phyloP scores from a whole-genome alignment of 441 rosid species.

The Eutrema salsugineum region DNA sequence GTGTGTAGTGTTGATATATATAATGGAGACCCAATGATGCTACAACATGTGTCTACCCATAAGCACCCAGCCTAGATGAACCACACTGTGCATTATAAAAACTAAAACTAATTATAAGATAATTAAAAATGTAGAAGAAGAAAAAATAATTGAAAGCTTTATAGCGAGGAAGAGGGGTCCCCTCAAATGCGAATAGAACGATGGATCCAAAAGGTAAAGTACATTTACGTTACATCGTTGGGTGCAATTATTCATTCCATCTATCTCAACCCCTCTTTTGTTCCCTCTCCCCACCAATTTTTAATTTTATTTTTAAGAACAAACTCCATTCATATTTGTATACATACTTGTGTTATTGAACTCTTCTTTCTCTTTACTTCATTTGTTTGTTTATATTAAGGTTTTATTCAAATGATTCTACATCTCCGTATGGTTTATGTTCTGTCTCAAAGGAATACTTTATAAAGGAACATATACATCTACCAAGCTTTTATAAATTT shows the following conservation, averaged over 20 bases:
- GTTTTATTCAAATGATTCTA: conserved; percentile 18
- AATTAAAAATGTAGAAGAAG: background rate
- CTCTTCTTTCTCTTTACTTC: background rate
- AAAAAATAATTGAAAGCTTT: conserved; percentile 31
- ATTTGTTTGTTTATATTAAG: conserved; percentile 23
- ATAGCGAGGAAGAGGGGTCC: conserved; percentile 43
- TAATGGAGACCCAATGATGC: conserved; percentile 48
- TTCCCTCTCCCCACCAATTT: conserved; percentile 38
- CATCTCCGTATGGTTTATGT: conserved; percentile 4
- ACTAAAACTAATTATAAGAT: background rate
- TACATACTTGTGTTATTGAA: background rate
- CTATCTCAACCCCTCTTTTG: conserved; percentile 36
- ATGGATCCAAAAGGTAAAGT: conserved; percentile 75
- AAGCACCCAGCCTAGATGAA: conserved; percentile 38
- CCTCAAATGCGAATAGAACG: conserved; percentile 38
- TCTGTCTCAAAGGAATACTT: background rate
- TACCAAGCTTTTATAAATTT: conserved; percentile 2
- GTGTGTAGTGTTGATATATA: conserved; percentile 18
- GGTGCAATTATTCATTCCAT: conserved; percentile 83
- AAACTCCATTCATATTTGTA: background rate
- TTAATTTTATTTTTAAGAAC: too few relatives aligned
- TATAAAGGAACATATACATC: background rate
- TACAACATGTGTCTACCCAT: conserved; percentile 49
- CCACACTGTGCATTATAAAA: conserved; percentile 20
- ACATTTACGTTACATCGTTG: conserved; percentile 37